Evolutionary conservation across 2,329 filamentous ascomycete genomes (phyloP).

Genomic region (Fusarium incarnatum): DNA sequence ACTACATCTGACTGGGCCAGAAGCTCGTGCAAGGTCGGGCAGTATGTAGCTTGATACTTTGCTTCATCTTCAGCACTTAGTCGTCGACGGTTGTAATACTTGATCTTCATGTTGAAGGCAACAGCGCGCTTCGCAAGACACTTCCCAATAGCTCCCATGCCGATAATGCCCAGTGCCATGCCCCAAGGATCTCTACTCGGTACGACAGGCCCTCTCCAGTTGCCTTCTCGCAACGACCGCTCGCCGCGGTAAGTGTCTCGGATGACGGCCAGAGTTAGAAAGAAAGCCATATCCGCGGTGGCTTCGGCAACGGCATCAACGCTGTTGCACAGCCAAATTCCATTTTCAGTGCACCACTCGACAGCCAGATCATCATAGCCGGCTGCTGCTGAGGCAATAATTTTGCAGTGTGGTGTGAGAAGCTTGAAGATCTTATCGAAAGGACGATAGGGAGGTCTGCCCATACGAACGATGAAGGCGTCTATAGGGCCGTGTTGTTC

Average conservation of each 20-base stretch:
- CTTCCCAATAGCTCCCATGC: conserved; percentile 61
- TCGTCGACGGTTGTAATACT: conserved; percentile 57
- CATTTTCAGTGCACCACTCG: conserved; percentile 54
- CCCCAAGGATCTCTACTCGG: conserved; percentile 57
- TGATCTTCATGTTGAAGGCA: conserved; percentile 58
- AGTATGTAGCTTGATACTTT: conserved; percentile 52
- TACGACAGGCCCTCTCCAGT: conserved; percentile 52
- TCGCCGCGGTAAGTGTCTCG: conserved; percentile 59
- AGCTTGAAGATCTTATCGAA: conserved; percentile 59
- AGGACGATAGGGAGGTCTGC: conserved; percentile 60
- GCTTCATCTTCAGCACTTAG: conserved; percentile 52
- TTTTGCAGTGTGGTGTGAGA: conserved; percentile 56
- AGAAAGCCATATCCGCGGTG: conserved; percentile 61
- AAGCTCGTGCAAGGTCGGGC: conserved; percentile 53
- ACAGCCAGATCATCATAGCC: conserved; percentile 62
- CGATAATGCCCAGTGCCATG: conserved; percentile 60
- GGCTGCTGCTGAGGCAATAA: conserved; percentile 60
- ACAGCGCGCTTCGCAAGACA: conserved; percentile 55
- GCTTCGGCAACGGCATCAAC: conserved; percentile 65
- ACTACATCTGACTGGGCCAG: conserved; percentile 57
- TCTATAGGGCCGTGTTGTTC: conserved; percentile 55
- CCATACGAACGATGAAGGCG: conserved; percentile 63
- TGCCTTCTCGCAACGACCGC: conserved; percentile 51
- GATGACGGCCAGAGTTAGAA: conserved; percentile 52
- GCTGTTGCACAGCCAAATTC: conserved; percentile 66